phyloP scores from a whole-genome alignment of 805 yeast species.

The Tanozyma kutaoensis region DNA sequence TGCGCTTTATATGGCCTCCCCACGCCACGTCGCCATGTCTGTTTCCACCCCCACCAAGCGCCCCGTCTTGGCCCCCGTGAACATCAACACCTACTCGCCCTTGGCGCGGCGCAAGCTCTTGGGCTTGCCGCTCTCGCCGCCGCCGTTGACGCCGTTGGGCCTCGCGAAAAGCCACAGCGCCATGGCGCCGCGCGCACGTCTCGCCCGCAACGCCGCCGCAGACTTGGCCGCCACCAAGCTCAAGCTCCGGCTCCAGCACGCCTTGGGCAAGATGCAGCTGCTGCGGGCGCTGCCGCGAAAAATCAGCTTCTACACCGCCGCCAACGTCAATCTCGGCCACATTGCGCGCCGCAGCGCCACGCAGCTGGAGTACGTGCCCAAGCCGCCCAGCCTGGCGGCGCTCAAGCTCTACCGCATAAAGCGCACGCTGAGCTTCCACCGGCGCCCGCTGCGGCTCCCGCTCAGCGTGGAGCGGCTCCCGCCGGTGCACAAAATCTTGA shows the following conservation, averaged over 20 bases:
- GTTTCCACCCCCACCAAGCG: conserved; percentile 13
- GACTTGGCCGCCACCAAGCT: conserved; percentile 29
- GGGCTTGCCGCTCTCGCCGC: conserved; percentile 7
- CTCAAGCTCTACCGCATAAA: too few species aligned
- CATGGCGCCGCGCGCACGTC: too few species aligned
- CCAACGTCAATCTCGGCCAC: conserved; percentile 8
- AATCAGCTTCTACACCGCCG: conserved; percentile 2
- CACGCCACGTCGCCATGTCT: too few species aligned
- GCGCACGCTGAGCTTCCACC: too few species aligned
- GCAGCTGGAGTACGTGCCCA: too few species aligned
- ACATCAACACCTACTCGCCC: conserved; percentile 13
- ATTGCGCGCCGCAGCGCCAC: too few species aligned
- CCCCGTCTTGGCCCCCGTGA: conserved; percentile 24
- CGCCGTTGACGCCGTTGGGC: too few species aligned
- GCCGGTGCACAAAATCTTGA: conserved; percentile 28
- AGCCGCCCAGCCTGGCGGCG: too few species aligned
- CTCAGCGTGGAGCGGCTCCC: conserved; percentile 10
- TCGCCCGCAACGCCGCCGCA: conserved; percentile 15
- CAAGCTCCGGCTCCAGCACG: conserved; percentile 28
- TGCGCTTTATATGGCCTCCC: too few species aligned
- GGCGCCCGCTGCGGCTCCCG: background rate
- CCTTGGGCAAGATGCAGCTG: conserved; percentile 23
- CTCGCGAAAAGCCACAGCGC: too few species aligned
- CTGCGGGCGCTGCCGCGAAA: conserved; percentile 1
- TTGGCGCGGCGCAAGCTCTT: conserved; percentile 3